These are phyloP conservation scores for Aquanectria penicillioides DNA, from an alignment of 2,329 filamentous ascomycete species.

Conservation along the genomic window DNA sequence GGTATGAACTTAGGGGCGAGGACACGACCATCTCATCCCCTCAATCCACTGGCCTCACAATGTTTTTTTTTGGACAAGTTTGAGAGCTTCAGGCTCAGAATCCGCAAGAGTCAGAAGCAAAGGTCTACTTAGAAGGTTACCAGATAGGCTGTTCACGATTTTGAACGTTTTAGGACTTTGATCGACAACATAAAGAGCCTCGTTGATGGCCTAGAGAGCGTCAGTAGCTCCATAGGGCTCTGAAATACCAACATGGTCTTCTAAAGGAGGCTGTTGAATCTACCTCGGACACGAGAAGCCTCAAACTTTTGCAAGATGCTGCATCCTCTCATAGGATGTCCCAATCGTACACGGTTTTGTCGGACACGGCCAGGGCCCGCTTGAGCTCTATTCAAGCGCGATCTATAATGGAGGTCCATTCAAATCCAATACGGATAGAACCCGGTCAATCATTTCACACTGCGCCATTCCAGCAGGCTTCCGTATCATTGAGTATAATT, in stretches of 20 bases:
- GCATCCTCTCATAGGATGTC: not conserved
- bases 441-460: not conserved
- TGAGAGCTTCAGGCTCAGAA: not conserved
- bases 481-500: not conserved
- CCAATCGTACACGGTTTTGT: not conserved
- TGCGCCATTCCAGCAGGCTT: not conserved
- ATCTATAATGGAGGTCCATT: too few species aligned
- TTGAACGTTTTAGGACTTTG: not conserved
- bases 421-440: not conserved
- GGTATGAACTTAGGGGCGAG: not conserved
- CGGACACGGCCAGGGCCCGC: not conserved
- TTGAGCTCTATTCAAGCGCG: not conserved
- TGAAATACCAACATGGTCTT: not conserved
- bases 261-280: not conserved
- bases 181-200: not conserved
- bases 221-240: not conserved
- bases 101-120: not conserved
- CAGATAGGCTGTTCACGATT: not conserved
- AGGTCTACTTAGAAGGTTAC: not conserved
- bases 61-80: conserved; percentile 4
- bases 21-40: too few species aligned
- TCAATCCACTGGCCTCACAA: not conserved
- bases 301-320: not conserved
- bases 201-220: not conserved
- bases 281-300: not conserved